Evolutionary conservation across 371 early-diverging fungal species (phyloP).

Genomic region (Mortierella sp.): DNA sequence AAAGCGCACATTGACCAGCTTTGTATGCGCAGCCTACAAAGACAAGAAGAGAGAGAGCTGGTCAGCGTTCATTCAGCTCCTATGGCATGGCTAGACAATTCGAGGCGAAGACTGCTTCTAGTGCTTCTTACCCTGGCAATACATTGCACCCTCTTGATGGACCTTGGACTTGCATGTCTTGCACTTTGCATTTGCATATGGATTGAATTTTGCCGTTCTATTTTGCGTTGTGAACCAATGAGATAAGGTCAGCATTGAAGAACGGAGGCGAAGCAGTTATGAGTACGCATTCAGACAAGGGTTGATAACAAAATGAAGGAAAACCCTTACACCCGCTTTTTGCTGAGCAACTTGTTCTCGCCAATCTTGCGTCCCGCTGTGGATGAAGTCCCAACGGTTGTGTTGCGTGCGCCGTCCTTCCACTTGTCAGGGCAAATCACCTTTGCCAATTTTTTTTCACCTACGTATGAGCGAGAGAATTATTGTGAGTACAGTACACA

Average conservation of each 20-base stretch:
- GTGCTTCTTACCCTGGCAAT: constrained; percentile 58
- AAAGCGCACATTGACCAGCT: constrained; percentile 54
- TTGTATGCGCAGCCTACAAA: constrained; percentile 50
- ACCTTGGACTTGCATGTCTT: constrained; percentile 53
- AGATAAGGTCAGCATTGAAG: background rate
- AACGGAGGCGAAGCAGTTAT: background rate
- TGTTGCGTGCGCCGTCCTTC: constrained; percentile 56
- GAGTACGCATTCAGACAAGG: background rate
- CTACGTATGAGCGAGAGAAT: constrained; percentile 4
- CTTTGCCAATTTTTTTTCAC: constrained; percentile 57
- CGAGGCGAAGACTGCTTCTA: background rate
- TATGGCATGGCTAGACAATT: too few relatives aligned
- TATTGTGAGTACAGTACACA: background rate
- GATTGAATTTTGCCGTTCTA: constrained; percentile 58
- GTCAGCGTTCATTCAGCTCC: background rate
- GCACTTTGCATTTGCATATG: constrained; percentile 53
- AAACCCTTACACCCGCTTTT: constrained; percentile 47
- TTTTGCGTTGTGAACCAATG: background rate
- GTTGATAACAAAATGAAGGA: too few relatives aligned
- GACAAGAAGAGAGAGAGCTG: background rate
- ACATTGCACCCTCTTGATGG: constrained; percentile 54
- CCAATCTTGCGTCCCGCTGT: constrained; percentile 47
- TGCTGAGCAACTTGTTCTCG: constrained; percentile 56
- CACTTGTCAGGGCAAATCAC: constrained; percentile 54
- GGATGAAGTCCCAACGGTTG: constrained; percentile 47